Conservation (phyloP, 306 rosid genomes). For the Fagus crenata region DNA sequence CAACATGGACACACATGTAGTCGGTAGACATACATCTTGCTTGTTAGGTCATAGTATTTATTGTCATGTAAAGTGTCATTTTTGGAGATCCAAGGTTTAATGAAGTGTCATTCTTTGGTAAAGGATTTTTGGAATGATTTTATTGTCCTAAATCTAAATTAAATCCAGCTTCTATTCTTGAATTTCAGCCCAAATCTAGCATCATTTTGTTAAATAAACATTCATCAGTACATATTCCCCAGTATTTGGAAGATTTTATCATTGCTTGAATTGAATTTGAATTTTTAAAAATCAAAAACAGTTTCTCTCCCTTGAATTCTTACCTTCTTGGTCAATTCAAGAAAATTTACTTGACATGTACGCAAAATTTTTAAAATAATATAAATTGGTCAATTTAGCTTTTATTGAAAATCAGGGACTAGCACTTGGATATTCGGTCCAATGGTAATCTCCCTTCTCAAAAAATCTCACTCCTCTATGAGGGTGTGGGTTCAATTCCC, state of each 20-base stretch:
- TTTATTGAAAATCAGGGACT: background rate
- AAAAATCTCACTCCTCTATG: too few species aligned
- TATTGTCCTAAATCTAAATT: too few species aligned
- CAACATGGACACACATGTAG: background rate
- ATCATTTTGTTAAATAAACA: background rate
- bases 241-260: background rate
- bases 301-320: background rate
- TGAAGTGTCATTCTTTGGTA: background rate
- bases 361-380: background rate
- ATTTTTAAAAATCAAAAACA: background rate
- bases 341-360: background rate
- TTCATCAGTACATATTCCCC: background rate
- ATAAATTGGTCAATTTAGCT: background rate
- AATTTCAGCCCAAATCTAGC: too few species aligned
- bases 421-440: too few species aligned
- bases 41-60: background rate
- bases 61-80: background rate
- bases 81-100: background rate
- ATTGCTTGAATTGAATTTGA: background rate
- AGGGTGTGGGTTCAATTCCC: too few species aligned
- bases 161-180: too few species aligned
- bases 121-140: background rate
- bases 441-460: too few species aligned
- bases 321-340: background rate
- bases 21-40: background rate